Percentiles rank a stretch among this genome's conserved stretches.
Evolutionary conservation across 768 basidiomycete genomes (phyloP).

Genomic region (Mycena olivaceomarginata): DNA sequence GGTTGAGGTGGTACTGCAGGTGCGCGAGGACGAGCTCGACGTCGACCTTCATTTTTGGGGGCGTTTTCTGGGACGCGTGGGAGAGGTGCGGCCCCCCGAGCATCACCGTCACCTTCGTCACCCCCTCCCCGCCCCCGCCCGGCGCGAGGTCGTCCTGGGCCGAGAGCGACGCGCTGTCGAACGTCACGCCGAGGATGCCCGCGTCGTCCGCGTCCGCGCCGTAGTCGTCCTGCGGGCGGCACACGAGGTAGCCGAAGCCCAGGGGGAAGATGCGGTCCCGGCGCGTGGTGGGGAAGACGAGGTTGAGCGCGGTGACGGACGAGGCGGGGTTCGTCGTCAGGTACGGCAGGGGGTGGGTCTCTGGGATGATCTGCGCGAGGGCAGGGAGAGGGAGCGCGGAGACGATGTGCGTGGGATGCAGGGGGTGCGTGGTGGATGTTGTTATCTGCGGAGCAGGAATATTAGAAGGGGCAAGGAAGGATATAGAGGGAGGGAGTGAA

Average conservation of each 20-base stretch:
- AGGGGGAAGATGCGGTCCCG: constrained; percentile 76
- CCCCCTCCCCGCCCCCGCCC: constrained; percentile 59
- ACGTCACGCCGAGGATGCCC: constrained; percentile 89
- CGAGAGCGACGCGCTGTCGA: constrained; percentile 88
- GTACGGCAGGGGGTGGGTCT: constrained; percentile 70
- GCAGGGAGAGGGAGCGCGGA: constrained; percentile 85
- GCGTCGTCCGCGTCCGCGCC: constrained; percentile 54
- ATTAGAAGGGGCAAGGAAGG: constrained; percentile 12
- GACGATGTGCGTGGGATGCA: constrained; percentile 79
- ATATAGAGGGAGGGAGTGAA: constrained; percentile 9
- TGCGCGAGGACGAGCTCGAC: constrained; percentile 52
- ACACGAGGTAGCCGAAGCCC: constrained; percentile 97
- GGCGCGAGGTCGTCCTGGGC: constrained; percentile 63
- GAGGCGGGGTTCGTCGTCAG: constrained; percentile 83
- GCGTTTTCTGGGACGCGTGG: too few species aligned
- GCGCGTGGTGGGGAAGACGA: constrained; percentile 80
- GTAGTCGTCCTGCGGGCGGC: constrained; percentile 81
- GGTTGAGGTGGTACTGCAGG: constrained; percentile 68
- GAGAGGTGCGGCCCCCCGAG: constrained; percentile 84
- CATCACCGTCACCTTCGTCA: constrained; percentile 94
- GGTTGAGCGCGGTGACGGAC: constrained; percentile 91
- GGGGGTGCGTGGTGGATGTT: constrained; percentile 56
- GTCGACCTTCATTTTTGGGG: too few species aligned
- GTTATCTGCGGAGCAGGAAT: constrained; percentile 46
- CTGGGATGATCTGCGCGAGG: constrained; percentile 66